A percentile compares a stretch with the other conserved stretches of the same genome.
Conservation (phyloP, 2,329 filamentous ascomycete genomes). For the Penicillium sp. region DNA sequence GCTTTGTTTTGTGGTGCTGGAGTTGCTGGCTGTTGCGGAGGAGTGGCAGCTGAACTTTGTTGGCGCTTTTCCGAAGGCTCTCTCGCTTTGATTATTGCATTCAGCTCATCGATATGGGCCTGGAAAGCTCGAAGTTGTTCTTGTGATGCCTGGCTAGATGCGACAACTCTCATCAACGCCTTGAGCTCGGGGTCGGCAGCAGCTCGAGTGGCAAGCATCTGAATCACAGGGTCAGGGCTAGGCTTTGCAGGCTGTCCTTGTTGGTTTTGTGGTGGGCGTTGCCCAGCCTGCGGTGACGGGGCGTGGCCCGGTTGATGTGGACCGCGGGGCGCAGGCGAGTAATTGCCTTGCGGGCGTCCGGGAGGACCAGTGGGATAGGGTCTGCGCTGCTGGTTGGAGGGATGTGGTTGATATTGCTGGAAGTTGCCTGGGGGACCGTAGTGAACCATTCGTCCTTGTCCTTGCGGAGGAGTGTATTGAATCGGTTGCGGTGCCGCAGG, state of each 20-base stretch:
- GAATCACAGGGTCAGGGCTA: slow-evolving; percentile 52
- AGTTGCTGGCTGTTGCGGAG: slow-evolving; percentile 13
- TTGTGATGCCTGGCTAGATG: slow-evolving; percentile 50
- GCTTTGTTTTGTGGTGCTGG: slow-evolving; percentile 10
- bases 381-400: slow-evolving; percentile 29
- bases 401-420: slow-evolving; percentile 45
- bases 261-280: slow-evolving; percentile 31
- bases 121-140: slow-evolving; percentile 52
- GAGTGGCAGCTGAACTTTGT: slow-evolving; percentile 16
- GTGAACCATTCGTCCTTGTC: slow-evolving; percentile 45
- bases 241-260: slow-evolving; percentile 42
- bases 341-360: slow-evolving; percentile 26
- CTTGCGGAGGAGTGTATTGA: slow-evolving; percentile 40
- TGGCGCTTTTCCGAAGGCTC: slow-evolving; percentile 41
- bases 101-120: slow-evolving; percentile 53
- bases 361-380: slow-evolving; percentile 28
- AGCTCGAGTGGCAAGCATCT: slow-evolving; percentile 53
- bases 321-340: slow-evolving; percentile 21
- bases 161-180: slow-evolving; percentile 52
- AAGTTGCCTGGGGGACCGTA: slow-evolving; percentile 43
- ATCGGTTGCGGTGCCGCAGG: slow-evolving; percentile 40
- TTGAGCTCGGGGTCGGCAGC: slow-evolving; percentile 51
- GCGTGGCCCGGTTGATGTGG: slow-evolving; percentile 22
- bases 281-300: slow-evolving; percentile 21
- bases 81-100: slow-evolving; percentile 49